Evolutionary conservation across 2,329 filamentous ascomycete species (phyloP), one percentile per base, ranked within the genome.

Genomic region (Aspergillus sp.): DNA sequence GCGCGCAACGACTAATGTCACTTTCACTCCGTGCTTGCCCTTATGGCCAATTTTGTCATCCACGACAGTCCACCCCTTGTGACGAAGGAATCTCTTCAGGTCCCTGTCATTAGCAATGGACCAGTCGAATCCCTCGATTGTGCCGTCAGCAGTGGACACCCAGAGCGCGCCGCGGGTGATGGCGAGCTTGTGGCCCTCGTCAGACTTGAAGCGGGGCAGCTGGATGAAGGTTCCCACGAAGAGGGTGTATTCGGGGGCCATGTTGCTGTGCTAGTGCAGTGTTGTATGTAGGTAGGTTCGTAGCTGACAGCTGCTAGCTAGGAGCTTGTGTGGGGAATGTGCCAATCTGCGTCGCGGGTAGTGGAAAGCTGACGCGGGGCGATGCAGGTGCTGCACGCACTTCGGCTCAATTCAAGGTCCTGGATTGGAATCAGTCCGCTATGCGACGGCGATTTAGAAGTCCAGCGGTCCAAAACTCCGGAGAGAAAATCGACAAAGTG

Each of bases 191-290:
- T 86, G 62, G 75, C 83, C 67, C 83, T 55, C 50, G 15, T 53
- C 59, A 19, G 58, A 49, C 6, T 77, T 61, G 79, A 74, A 21
- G 71, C 81, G 68, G 71, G 79, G 70, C 72, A 85, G 70, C 39
- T 89, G 84, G 12, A 89, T 82, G 68, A 90, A 89, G 0, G 84
- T 81, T 12, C 88, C 88, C 19, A 82, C 63, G 68, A 87, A 90
- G 49, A 90, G 70, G 0, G 77, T 78, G 49, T 72, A 66, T 10
- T 55, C 38, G 61, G 57, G 52, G n/a, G 60, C 51, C 64, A 64
- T 63, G 45, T 53, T 60, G 23, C 8, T 49, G n/a, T 21, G 2
- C 36, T 15, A 15, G 21, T 45, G 30, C 9, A 32, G 12, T 36
- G 32, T 36, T 30, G 28, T 4, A 30, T 45, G 2, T 17, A 45